A percentile compares a stretch with the other conserved stretches of the same genome.
Evolutionary conservation across 495 filamentous ascomycete species (phyloP).

Genomic region (Aspergillus cavernicola): DNA sequence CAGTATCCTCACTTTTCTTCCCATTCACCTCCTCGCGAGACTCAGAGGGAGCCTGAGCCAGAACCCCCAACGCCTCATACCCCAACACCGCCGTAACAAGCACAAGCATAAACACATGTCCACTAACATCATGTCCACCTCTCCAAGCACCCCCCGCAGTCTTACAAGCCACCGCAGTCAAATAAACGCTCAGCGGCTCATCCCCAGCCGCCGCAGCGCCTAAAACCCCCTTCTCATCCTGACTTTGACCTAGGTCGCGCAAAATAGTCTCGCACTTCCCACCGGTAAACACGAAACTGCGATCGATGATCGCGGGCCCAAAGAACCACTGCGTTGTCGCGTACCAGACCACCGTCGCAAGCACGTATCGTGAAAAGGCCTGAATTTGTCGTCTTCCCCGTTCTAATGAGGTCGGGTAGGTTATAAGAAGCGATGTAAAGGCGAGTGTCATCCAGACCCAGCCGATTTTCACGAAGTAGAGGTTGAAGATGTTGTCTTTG

Average conservation of each 20-base stretch:
- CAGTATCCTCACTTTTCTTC: conserved; percentile 17
- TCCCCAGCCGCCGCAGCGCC: background rate
- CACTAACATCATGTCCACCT: conserved; percentile 90
- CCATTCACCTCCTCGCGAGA: conserved; percentile 55
- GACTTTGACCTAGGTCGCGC: conserved; percentile 9
- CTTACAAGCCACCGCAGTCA: conserved; percentile 80
- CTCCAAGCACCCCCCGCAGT: conserved; percentile 75
- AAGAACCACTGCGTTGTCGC: conserved; percentile 94
- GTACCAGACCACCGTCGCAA: conserved; percentile 73
- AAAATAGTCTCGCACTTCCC: conserved; percentile 63
- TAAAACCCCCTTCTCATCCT: conserved; percentile 34
- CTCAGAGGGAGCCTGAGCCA: conserved; percentile 31
- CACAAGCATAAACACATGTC: conserved; percentile 91
- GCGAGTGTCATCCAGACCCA: conserved; percentile 85
- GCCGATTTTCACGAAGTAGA: conserved; percentile 88
- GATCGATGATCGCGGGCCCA: conserved; percentile 83
- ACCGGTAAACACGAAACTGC: conserved; percentile 75
- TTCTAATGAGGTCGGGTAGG: conserved; percentile 49
- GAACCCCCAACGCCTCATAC: conserved; percentile 70
- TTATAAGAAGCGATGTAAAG: conserved; percentile 58
- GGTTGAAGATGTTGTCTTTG: conserved; percentile 87
- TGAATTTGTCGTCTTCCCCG: conserved; percentile 43
- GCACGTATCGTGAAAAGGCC: conserved; percentile 53
- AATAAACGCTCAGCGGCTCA: conserved; percentile 19
- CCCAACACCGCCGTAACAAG: conserved; percentile 73